Evolutionary conservation across 768 basidiomycete species (phyloP).

Genomic region (Steccherinum ochraceum): DNA sequence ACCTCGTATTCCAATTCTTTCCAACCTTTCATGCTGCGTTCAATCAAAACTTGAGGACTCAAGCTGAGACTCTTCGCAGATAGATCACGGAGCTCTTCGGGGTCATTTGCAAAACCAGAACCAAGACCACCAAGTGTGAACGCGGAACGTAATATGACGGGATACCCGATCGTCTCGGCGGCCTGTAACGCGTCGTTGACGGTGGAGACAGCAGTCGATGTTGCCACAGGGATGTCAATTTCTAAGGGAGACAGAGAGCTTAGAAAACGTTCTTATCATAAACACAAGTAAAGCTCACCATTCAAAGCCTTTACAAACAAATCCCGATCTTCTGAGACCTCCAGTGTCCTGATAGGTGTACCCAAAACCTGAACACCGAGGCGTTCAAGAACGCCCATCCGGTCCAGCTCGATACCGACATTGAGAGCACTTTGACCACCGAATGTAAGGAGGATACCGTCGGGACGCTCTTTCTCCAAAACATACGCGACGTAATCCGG

Average conservation of each 20-base stretch:
- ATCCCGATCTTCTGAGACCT: constrained; percentile 95
- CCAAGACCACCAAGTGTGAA: constrained; percentile 98
- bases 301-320: constrained; percentile 95
- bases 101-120: constrained; percentile 93
- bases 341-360: constrained; percentile 90
- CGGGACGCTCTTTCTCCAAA: constrained; percentile 95
- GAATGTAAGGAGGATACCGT: constrained; percentile 95
- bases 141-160: constrained; percentile 93
- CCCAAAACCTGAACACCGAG: constrained; percentile 91
- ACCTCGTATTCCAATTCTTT: constrained; percentile 99
- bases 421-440: constrained; percentile 98
- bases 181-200: constrained; percentile 91
- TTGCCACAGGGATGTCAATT: constrained; percentile 93
- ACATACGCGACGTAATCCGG: constrained; percentile 98
- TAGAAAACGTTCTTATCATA: not conserved
- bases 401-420: constrained; percentile 93
- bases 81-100: constrained; percentile 91
- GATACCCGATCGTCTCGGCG: constrained; percentile 89
- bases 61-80: constrained; percentile 87
- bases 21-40: constrained; percentile 99
- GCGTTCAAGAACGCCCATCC: constrained; percentile 92
- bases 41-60: constrained; percentile 93
- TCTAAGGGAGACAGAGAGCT: constrained; percentile 40
- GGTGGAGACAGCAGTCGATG: constrained; percentile 94
- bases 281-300: constrained; percentile 41